Evolutionary conservation across 2,329 filamentous ascomycete genomes (phyloP), one percentile per base, ranked within the genome.

Genomic region (Aulographum hederae): DNA sequence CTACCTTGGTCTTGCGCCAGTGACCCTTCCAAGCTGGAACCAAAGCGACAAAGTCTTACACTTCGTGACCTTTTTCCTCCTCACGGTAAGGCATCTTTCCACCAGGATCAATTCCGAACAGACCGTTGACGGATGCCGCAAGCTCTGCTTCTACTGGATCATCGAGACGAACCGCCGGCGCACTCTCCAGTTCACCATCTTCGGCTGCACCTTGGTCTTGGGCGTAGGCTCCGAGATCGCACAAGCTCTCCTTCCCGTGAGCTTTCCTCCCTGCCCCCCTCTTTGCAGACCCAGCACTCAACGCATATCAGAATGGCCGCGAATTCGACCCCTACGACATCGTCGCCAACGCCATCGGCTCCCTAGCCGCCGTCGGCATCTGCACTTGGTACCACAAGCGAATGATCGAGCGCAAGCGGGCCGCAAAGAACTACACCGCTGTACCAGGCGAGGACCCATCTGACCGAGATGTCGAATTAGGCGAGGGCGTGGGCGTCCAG

Each of bases 341-440:
- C 38, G 61, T 82, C 32, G 84, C 85, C 47, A 98, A 98, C 51
- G 55, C 93, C 1, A 58, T 80, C 26, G 89, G 89, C 26, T 86
- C 78, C 39, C 54, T 78, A 11, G 58, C 63, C 1, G 84, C 70
- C 0, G 50, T 94, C 14, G 74, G 65, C 0, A 51, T 92, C 14
- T 91, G 80, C 50, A 75, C 73, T 35, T 86, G 80, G 78, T 98
- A 98, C 51, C 89, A 98, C 56, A 78, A 79, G 48, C 76, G 89
- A 36, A 95, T 95, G 84, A 61, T 95, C 25, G 86, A 95, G 53
- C 68, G 89, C 38, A 80, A 78, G 50, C 68, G 85, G 37, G 62
- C 71, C 46, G 71, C 70, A 34, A 78, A 78, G 46, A 69, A 69
- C 32, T 91, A 91, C 46, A 65, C 68, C 32, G 65, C 69, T 5